These are phyloP conservation scores for Neofusicoccum sp. DNA, from an alignment of 2,329 filamentous ascomycete genomes.

Conservation along the genomic window DNA sequence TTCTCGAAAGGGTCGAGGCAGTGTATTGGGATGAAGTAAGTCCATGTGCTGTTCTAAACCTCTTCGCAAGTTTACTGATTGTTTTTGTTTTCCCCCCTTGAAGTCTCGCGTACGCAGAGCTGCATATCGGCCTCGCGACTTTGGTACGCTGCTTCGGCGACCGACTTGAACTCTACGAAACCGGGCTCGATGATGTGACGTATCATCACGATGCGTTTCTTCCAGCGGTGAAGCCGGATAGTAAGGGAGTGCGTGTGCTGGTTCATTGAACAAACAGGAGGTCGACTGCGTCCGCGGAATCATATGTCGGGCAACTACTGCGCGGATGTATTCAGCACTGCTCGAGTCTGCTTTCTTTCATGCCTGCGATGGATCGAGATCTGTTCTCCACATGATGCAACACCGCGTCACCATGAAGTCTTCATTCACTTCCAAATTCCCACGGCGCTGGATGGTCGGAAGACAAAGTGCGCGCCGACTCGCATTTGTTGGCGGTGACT, in stretches of 20 bases:
- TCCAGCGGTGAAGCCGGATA: slow-evolving; percentile 35
- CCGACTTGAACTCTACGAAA: slow-evolving; percentile 23
- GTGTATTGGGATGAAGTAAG: slow-evolving; percentile 31
- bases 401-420: too few species aligned
- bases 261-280: background rate
- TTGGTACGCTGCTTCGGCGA: slow-evolving; percentile 21
- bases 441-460: too few species aligned
- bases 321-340: too few species aligned
- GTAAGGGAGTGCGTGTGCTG: slow-evolving; percentile 39
- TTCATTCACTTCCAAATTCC: too few species aligned
- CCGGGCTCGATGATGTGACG: slow-evolving; percentile 34
- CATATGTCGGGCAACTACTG: too few species aligned
- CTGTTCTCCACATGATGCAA: too few species aligned
- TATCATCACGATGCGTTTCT: slow-evolving; percentile 44
- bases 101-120: slow-evolving; percentile 25
- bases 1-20: slow-evolving; percentile 24
- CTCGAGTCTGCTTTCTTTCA: too few species aligned
- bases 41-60: background rate
- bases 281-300: background rate
- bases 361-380: too few species aligned
- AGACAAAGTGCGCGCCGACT: too few species aligned
- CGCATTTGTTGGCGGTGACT: too few species aligned
- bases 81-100: background rate
- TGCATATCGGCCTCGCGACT: slow-evolving; percentile 25
- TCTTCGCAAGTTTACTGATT: background rate